These are phyloP conservation scores for Tetraselmis striata DNA, from an alignment of 139 green algal species.

Conservation along the genomic window DNA sequence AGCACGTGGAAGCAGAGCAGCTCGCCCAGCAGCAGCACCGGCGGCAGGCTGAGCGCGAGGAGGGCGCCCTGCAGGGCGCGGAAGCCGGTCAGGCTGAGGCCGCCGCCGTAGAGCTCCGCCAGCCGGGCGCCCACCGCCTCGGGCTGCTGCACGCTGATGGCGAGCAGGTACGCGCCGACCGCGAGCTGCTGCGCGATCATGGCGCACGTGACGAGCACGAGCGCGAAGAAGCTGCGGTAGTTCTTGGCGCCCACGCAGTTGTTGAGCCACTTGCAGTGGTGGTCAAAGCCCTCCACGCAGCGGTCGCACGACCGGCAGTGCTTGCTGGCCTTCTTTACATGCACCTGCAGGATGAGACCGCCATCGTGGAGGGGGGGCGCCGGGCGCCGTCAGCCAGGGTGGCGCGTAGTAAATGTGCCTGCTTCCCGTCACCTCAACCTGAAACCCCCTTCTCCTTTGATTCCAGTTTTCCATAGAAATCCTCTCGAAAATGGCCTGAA, in stretches of 20 bases:
- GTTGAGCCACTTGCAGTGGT: slow-evolving; percentile 76
- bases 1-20: slow-evolving; percentile 64
- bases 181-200: slow-evolving; percentile 34
- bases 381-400: too few relatives aligned
- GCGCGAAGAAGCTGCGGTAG: slow-evolving; percentile 60
- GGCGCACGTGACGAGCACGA: slow-evolving; percentile 30
- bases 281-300: slow-evolving; percentile 68
- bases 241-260: slow-evolving; percentile 68
- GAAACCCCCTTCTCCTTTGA: too few relatives aligned
- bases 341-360: slow-evolving; percentile 40
- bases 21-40: slow-evolving; percentile 41
- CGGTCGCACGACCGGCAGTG: slow-evolving; percentile 66
- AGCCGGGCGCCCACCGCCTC: slow-evolving; percentile 13
- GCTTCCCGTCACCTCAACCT: too few relatives aligned
- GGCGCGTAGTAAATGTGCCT: too few relatives aligned
- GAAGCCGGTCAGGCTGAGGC: slow-evolving; percentile 25
- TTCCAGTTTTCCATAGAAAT: too few relatives aligned
- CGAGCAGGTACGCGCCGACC: slow-evolving; percentile 34
- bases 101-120: slow-evolving; percentile 14
- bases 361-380: too few relatives aligned
- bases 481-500: too few relatives aligned
- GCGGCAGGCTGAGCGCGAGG: slow-evolving; percentile 16
- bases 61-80: slow-evolving; percentile 25
- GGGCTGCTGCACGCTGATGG: slow-evolving; percentile 26
- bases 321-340: slow-evolving; percentile 47